phyloP scores from a whole-genome alignment of 2,329 filamentous ascomycete species.

The Colletotrichum liaoningense region DNA sequence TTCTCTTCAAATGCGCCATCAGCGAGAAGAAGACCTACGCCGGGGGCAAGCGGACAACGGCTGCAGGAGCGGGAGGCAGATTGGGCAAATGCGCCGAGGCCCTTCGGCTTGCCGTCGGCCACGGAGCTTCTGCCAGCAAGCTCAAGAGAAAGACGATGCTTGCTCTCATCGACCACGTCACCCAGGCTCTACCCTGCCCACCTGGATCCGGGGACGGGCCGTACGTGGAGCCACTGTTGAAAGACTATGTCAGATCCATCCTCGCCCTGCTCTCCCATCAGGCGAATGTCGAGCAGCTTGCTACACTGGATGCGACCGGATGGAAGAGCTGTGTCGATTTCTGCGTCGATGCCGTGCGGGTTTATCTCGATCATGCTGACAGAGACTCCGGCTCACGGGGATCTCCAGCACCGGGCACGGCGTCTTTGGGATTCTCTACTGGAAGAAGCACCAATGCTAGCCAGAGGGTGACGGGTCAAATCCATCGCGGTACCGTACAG shows the following conservation, averaged over 20 bases:
- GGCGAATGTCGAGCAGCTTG: slow-evolving; percentile 84
- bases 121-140: slow-evolving; percentile 66
- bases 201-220: slow-evolving; percentile 60
- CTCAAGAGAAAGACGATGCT: slow-evolving; percentile 83
- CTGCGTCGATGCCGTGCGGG: slow-evolving; percentile 71
- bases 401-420: slow-evolving; percentile 59
- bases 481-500: slow-evolving; percentile 42
- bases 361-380: slow-evolving; percentile 58
- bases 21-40: slow-evolving; percentile 75
- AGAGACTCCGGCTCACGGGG: slow-evolving; percentile 51
- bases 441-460: slow-evolving; percentile 39
- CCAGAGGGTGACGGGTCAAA: slow-evolving; percentile 39
- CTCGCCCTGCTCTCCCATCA: slow-evolving; percentile 76
- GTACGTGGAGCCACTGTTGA: slow-evolving; percentile 75
- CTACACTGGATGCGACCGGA: slow-evolving; percentile 62
- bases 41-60: slow-evolving; percentile 63
- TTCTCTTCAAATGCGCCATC: slow-evolving; percentile 76
- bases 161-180: slow-evolving; percentile 84
- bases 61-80: slow-evolving; percentile 62
- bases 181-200: slow-evolving; percentile 73
- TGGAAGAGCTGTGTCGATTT: slow-evolving; percentile 81
- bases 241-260: slow-evolving; percentile 84
- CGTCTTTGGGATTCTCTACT: slow-evolving; percentile 44
- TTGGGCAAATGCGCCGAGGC: slow-evolving; percentile 78
- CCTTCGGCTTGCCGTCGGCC: slow-evolving; percentile 77